Percentiles rank a stretch among this genome's conserved stretches.
phyloP scores from a whole-genome alignment of 2,329 filamentous ascomycete species.

The Beauveria rudraprayagi region DNA sequence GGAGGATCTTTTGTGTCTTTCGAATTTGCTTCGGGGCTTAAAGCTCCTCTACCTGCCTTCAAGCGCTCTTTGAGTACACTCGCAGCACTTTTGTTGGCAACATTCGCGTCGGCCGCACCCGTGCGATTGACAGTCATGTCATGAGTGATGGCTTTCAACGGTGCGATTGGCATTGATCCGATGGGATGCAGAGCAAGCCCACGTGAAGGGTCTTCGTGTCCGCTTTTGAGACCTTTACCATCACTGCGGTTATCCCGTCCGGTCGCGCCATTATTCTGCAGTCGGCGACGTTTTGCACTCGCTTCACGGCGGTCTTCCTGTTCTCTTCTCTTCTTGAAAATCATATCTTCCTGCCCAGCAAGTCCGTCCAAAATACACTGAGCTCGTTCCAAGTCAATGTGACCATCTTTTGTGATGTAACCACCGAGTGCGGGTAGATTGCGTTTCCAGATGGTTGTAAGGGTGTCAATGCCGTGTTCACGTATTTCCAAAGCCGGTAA shows the following conservation, averaged over 20 bases:
- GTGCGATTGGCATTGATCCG: slow-evolving; percentile 44
- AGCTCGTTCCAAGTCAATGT: slow-evolving; percentile 77
- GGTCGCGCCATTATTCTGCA: slow-evolving; percentile 45
- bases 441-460: slow-evolving; percentile 95
- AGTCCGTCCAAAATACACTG: slow-evolving; percentile 83
- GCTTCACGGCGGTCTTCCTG: slow-evolving; percentile 77
- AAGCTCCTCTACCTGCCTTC: slow-evolving; percentile 33
- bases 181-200: slow-evolving; percentile 31
- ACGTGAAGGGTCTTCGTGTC: slow-evolving; percentile 26
- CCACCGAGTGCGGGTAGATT: slow-evolving; percentile 87
- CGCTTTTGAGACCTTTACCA: slow-evolving; percentile 19
- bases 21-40: slow-evolving; percentile 13
- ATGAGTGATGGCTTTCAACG: slow-evolving; percentile 60
- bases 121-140: slow-evolving; percentile 78
- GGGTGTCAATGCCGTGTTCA: slow-evolving; percentile 91
- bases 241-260: slow-evolving; percentile 13
- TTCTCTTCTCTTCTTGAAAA: slow-evolving; percentile 83
- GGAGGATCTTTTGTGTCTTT: slow-evolving; percentile 22
- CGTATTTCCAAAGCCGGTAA: slow-evolving; percentile 95
- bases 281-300: slow-evolving; percentile 67
- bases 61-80: slow-evolving; percentile 78
- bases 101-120: slow-evolving; percentile 58
- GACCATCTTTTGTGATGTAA: slow-evolving; percentile 91
- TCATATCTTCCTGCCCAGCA: slow-evolving; percentile 86
- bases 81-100: slow-evolving; percentile 90